Conservation (phyloP, 2,329 filamentous ascomycete species). For the Pseudohalonectria lignicola region DNA sequence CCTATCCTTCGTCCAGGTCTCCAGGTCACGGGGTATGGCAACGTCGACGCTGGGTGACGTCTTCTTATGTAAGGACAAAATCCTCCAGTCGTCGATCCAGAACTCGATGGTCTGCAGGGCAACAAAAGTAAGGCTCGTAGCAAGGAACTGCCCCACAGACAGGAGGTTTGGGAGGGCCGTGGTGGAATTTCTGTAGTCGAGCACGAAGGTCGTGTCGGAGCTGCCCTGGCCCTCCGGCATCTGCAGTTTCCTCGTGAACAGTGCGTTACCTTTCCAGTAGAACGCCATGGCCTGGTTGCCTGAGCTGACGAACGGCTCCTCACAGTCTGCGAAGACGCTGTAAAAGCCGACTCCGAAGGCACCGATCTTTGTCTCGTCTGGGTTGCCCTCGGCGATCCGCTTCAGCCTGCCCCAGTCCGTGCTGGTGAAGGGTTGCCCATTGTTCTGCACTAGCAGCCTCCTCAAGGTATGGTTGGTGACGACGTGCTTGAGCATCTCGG, state of each 20-base stretch:
- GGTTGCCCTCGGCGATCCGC: slow-evolving; percentile 97
- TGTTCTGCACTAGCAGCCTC: slow-evolving; percentile 83
- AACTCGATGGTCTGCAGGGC: slow-evolving; percentile 79
- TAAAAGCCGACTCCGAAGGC: slow-evolving; percentile 98
- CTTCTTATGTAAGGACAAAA: slow-evolving; percentile 75
- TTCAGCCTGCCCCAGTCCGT: slow-evolving; percentile 92
- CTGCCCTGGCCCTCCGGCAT: slow-evolving; percentile 54
- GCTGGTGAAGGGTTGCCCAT: slow-evolving; percentile 76
- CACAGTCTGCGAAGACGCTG: slow-evolving; percentile 95
- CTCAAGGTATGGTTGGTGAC: slow-evolving; percentile 78
- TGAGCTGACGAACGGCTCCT: slow-evolving; percentile 93
- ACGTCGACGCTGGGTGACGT: slow-evolving; percentile 66
- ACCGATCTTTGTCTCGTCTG: slow-evolving; percentile 97
- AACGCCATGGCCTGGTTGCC: slow-evolving; percentile 93
- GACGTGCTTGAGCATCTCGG: slow-evolving; percentile 69
- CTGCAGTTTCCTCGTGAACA: slow-evolving; percentile 81
- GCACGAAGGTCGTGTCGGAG: slow-evolving; percentile 76
- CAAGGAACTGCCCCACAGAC: slow-evolving; percentile 81
- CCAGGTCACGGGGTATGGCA: slow-evolving; percentile 65
- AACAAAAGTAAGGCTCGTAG: slow-evolving; percentile 93
- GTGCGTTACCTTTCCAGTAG: slow-evolving; percentile 97
- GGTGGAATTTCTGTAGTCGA: slow-evolving; percentile 84
- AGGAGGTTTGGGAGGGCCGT: slow-evolving; percentile 79
- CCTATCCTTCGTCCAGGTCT: slow-evolving; percentile 73
- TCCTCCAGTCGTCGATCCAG: slow-evolving; percentile 77